Conservation (phyloP, 768 basidiomycete species). For the Kwoniella sp. region DNA sequence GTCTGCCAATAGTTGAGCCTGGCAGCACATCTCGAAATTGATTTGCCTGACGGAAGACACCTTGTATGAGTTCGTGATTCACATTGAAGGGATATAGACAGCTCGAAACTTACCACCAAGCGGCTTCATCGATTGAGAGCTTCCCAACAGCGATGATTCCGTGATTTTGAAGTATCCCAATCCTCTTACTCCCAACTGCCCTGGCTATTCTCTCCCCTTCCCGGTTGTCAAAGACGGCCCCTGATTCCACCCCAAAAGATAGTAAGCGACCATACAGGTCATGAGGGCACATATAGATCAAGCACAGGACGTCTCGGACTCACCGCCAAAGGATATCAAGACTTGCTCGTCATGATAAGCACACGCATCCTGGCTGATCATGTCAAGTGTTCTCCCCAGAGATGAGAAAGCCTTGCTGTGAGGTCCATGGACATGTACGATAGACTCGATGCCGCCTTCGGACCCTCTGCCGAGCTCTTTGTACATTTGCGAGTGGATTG, state of each 20-base stretch:
- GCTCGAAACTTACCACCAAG: constrained; percentile 42
- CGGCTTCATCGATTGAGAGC: constrained; percentile 40
- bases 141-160: constrained; percentile 31
- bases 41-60: constrained; percentile 26
- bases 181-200: constrained; percentile 24
- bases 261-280: too few relatives aligned
- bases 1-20: constrained; percentile 38
- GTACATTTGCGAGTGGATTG: constrained; percentile 41
- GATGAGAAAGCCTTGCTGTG: constrained; percentile 41
- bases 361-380: constrained; percentile 43
- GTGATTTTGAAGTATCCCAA: constrained; percentile 40
- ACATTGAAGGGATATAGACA: too few relatives aligned
- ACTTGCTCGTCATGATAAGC: constrained; percentile 32
- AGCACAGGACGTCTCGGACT: too few relatives aligned
- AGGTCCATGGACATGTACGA: constrained; percentile 44
- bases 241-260: too few relatives aligned
- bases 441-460: constrained; percentile 34
- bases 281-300: too few relatives aligned
- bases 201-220: constrained; percentile 38
- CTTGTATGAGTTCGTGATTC: too few relatives aligned
- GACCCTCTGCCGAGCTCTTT: constrained; percentile 30
- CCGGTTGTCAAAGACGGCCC: constrained; percentile 32
- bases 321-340: constrained; percentile 41
- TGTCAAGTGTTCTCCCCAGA: constrained; percentile 30
- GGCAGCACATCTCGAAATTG: constrained; percentile 40